Evolutionary conservation across 2,329 filamentous ascomycete species (phyloP).

Genomic region (Chrysosporium keratinophilum): DNA sequence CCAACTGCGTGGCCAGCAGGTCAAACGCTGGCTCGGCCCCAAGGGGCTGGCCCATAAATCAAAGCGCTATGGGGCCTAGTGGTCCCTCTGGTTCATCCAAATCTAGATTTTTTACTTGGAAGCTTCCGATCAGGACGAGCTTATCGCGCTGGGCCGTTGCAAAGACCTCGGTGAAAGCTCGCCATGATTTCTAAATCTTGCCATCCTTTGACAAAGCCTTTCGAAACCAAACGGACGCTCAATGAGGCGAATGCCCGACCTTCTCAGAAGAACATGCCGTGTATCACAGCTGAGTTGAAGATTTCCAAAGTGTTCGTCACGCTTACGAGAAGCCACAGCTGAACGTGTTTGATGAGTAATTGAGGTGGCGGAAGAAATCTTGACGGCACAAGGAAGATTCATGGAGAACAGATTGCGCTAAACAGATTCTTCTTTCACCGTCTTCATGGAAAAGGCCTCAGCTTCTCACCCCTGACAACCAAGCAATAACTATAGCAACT

Average conservation of each 20-base stretch:
- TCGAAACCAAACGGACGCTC: neutral
- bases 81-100: neutral
- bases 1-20: slow-evolving; percentile 1
- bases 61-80: neutral
- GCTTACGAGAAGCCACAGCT: too few species aligned
- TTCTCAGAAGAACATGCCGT: too few species aligned
- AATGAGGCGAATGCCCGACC: too few species aligned
- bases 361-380: neutral
- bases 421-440: neutral
- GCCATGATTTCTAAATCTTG: neutral
- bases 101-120: slow-evolving; percentile 5
- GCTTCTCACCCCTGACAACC: too few species aligned
- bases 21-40: slow-evolving; percentile 3
- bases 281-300: too few species aligned
- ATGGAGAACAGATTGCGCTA: neutral
- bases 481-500: neutral
- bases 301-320: too few species aligned
- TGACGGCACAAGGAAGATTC: neutral
- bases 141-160: neutral
- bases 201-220: neutral
- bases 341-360: neutral
- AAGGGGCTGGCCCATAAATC: neutral
- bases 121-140: slow-evolving; percentile 5
- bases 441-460: slow-evolving; percentile 6
- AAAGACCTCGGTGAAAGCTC: slow-evolving; percentile 1